Conservation (phyloP, 139 green algal genomes). For the Tetraselmis chui region DNA sequence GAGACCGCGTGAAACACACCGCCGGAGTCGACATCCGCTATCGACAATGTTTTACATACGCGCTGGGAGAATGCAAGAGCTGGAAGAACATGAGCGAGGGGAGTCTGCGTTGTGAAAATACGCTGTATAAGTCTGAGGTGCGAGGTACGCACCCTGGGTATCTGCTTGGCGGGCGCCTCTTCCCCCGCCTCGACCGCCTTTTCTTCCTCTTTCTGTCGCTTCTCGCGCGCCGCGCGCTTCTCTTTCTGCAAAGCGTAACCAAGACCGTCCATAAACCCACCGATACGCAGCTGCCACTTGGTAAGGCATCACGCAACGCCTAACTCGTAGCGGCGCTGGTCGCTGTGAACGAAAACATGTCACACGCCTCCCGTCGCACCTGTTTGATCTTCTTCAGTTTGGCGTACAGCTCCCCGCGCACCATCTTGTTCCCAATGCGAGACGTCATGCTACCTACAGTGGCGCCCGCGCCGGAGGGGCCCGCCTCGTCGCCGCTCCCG, state of each 20-base stretch:
- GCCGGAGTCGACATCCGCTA: too few species aligned
- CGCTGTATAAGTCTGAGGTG: too few species aligned
- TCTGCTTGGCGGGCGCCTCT: constrained; percentile 50
- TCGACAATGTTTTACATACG: too few species aligned
- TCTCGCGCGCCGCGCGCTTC: constrained; percentile 58
- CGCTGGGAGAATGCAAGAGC: too few species aligned
- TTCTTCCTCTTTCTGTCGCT: constrained; percentile 52
- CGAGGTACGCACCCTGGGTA: constrained; percentile 53
- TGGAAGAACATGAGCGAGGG: too few species aligned
- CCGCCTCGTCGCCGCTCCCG: not conserved
- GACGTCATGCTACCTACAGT: constrained; percentile 67
- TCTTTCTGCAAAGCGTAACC: constrained; percentile 49
- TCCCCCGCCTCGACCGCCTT: constrained; percentile 57
- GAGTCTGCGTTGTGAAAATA: too few species aligned
- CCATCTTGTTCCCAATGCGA: constrained; percentile 79
- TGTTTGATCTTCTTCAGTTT: constrained; percentile 74
- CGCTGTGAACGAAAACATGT: too few species aligned
- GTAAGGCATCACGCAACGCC: too few species aligned
- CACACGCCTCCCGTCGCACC: constrained; percentile 19
- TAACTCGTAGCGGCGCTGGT: too few species aligned
- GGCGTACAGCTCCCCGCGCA: constrained; percentile 58
- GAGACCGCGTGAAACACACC: too few species aligned
- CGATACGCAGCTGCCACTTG: too few species aligned
- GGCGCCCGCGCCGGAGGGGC: not conserved
- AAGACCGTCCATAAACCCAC: too few species aligned